A percentile compares a stretch with the other conserved stretches of the same genome.
Conservation (phyloP, 176 grass and related monocot genomes). For the Carex cristatella region DNA sequence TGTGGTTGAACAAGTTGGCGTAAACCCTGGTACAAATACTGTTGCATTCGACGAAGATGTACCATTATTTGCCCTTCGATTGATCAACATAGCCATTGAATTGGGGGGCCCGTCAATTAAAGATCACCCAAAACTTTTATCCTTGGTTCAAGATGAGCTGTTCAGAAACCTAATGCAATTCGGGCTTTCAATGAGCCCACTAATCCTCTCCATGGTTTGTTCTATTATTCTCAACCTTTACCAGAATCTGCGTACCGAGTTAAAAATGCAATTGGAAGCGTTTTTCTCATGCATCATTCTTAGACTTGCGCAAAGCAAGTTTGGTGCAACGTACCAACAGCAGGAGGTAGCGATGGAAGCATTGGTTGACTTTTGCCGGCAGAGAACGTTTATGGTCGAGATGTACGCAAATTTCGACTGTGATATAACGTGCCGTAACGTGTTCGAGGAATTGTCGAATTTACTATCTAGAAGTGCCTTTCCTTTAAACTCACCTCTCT, state of each 20-base stretch:
- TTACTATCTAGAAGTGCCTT: slow-evolving; percentile 93
- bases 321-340: slow-evolving; percentile 82
- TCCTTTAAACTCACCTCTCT: slow-evolving; percentile 91
- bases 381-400: slow-evolving; percentile 90
- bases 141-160: slow-evolving; percentile 83
- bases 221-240: slow-evolving; percentile 95
- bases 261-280: slow-evolving; percentile 95
- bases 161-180: slow-evolving; percentile 97
- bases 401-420: slow-evolving; percentile 99
- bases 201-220: slow-evolving; percentile 93
- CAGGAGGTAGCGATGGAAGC: slow-evolving; percentile 97
- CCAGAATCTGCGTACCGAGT: slow-evolving; percentile 71
- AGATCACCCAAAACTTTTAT: slow-evolving; percentile 65
- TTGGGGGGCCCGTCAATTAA: slow-evolving; percentile 67
- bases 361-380: slow-evolving; percentile 86
- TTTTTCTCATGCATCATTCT: slow-evolving; percentile 95
- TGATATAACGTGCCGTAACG: slow-evolving; percentile 90
- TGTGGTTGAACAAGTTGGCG: slow-evolving; percentile 60
- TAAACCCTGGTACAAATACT: slow-evolving; percentile 19
- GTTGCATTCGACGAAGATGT: slow-evolving; percentile 69
- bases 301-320: slow-evolving; percentile 83
- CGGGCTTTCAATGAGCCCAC: slow-evolving; percentile 69
- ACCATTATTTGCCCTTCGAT: slow-evolving; percentile 77
- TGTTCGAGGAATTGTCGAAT: slow-evolving; percentile 95
- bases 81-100: slow-evolving; percentile 91